Conservation (phyloP, 345 rosid genomes). For the Chamaenerion angustifolium region DNA sequence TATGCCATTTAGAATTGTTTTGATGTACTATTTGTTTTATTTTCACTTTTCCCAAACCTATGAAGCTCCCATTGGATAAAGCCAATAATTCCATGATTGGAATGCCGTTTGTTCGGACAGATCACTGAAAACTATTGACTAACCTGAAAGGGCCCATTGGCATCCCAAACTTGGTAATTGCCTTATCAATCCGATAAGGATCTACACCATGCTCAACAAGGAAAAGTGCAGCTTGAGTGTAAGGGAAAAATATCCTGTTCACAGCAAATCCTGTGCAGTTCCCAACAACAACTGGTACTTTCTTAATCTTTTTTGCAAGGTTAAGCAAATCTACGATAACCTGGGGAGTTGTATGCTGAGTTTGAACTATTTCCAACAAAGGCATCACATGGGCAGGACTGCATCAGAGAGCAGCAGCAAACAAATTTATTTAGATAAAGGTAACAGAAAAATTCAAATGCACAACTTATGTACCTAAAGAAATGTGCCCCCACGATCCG, state of each 20-base stretch:
- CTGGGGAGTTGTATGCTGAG: constrained; percentile 15
- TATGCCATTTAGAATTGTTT: too few species aligned
- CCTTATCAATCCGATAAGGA: constrained; percentile 13
- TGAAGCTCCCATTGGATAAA: too few species aligned
- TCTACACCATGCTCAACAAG: constrained; percentile 20
- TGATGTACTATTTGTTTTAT: too few species aligned
- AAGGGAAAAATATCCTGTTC: constrained; percentile 17
- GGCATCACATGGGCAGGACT: constrained; percentile 18
- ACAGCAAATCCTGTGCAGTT: constrained; percentile 17
- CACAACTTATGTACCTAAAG: constrained; percentile 11
- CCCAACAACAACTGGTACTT: constrained; percentile 18
- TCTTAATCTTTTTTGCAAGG: constrained; percentile 20
- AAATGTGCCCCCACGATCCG: constrained; percentile 17
- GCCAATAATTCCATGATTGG: too few species aligned
- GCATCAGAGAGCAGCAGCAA: constrained; percentile 6
- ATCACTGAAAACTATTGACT: too few species aligned
- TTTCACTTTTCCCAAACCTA: too few species aligned
- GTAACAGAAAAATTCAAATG: not conserved
- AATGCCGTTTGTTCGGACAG: too few species aligned
- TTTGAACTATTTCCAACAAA: constrained; percentile 18
- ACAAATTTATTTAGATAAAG: not conserved
- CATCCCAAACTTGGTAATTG: constrained; percentile 17
- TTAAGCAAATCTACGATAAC: constrained; percentile 13
- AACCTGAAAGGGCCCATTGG: constrained; percentile 27
- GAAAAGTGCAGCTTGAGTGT: constrained; percentile 11